Evolutionary conservation across 1,284 basidiomycete species (phyloP), one percentile per base, ranked within the genome.

Genomic region (Erythrobasidium hasegawianum): DNA sequence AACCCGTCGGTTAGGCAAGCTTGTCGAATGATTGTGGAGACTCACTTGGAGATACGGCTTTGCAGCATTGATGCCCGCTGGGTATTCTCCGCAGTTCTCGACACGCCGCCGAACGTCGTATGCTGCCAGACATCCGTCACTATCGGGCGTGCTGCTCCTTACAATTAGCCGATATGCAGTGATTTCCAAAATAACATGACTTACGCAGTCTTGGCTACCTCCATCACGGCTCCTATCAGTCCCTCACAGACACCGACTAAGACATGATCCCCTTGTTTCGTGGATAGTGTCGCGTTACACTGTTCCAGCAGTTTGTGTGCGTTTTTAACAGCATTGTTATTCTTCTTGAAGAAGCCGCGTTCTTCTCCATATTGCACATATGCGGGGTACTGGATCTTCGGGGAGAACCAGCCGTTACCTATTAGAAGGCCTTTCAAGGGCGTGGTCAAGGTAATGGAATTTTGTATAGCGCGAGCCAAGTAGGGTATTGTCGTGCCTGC

Each of bases 401-500:
- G 88, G 76, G 97, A 94, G 65, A 97, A 93, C 91, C 94, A 97
- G 1, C 94, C 94, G 77, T 98, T 98, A 10, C 95, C 95, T 64
- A 99, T 97, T 0, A 93, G 90, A 38, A 86, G 79, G 4, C 95
- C 95, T 59, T 84, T 84, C 16, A 98, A 80, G 5, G 77, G 74
- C 57, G 76, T 76, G 1, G 81, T 85, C 26, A 73, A 45, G 29
- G 59, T 5, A 1, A 65, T 62, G n/a, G 68, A 69, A 16, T 24
- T 72, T 64, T 47, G 59, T 59, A 71, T 75, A 86, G 89, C 88
- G 4, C 71, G 55, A 1, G 78, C 76, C 72, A 96, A 92, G 77
- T 93, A 95, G 13, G 96, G 95, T 71, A 97, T 93, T 80, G 90
- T 97, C 80, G 96, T 93, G n/a, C 96, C 95, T 16, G 93, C 94